Conservation (phyloP, 1,284 basidiomycete species). For the Moesziomyces parantarcticus region DNA sequence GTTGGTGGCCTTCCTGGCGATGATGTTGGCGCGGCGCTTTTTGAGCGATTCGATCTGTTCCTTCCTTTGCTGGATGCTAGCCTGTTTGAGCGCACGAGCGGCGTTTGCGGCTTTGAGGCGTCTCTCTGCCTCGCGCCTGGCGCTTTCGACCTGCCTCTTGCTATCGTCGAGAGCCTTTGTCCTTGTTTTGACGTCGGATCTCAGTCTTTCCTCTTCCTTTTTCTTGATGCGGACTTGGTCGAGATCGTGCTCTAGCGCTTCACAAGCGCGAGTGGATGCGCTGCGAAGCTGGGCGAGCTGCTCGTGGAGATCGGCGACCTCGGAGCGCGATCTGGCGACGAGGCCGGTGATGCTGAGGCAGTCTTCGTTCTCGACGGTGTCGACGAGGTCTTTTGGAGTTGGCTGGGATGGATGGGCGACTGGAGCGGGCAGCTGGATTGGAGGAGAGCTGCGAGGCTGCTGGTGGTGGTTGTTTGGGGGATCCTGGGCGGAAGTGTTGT, state of each 20-base stretch:
- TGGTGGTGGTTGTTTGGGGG: conserved; percentile 4
- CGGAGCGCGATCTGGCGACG: conserved; percentile 25
- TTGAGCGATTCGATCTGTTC: conserved; percentile 77
- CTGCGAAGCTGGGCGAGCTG: conserved; percentile 79
- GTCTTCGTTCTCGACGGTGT: conserved; percentile 15
- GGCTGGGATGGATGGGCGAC: conserved; percentile 1
- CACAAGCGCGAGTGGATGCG: conserved; percentile 72
- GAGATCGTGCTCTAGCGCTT: conserved; percentile 77
- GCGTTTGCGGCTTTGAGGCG: conserved; percentile 78
- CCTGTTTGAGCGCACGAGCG: conserved; percentile 69
- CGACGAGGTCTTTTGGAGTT: conserved; percentile 2
- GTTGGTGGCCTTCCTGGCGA: conserved; percentile 46
- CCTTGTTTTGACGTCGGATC: conserved; percentile 80
- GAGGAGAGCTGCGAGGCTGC: conserved; percentile 4
- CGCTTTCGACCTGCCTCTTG: conserved; percentile 82
- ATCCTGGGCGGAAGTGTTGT: conserved; percentile 9
- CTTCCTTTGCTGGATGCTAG: conserved; percentile 71
- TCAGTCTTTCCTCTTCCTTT: conserved; percentile 82
- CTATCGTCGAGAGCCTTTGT: conserved; percentile 87
- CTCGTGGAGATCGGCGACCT: conserved; percentile 73
- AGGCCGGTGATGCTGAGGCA: conserved; percentile 34
- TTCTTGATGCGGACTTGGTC: conserved; percentile 80
- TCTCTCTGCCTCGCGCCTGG: conserved; percentile 86
- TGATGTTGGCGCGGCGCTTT: conserved; percentile 70
- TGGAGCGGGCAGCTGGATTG: conserved; percentile 3